Percentiles rank a stretch among this genome's conserved stretches.
These are phyloP conservation scores for Actinidia arguta DNA, from an alignment of 179 eudicot species.

Conservation along the genomic window DNA sequence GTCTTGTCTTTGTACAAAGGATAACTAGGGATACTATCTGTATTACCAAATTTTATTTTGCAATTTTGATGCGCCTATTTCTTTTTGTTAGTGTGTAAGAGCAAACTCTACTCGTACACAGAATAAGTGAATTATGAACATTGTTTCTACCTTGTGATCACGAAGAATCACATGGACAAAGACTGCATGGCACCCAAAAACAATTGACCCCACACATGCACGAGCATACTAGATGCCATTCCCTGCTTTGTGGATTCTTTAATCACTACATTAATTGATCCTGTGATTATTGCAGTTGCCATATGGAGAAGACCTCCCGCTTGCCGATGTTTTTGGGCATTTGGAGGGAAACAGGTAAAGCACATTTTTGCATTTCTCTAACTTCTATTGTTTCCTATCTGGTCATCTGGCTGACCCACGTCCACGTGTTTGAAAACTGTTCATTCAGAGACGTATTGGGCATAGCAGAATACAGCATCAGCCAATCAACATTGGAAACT, in stretches of 20 bases:
- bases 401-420: constrained; percentile 10
- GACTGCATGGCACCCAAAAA: neutral
- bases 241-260: neutral
- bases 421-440: constrained; percentile 2
- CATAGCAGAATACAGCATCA: constrained; percentile 92
- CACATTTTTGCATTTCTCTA: neutral
- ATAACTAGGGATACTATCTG: neutral
- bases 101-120: neutral
- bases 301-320: constrained; percentile 66
- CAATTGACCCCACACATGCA: no score
- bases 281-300: constrained; percentile 64
- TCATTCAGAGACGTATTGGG: constrained; percentile 64
- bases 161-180: neutral
- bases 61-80: neutral
- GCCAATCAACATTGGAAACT: constrained; percentile 98
- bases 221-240: no score
- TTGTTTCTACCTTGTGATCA: neutral
- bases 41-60: neutral
- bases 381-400: constrained; percentile 12
- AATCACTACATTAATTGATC: neutral
- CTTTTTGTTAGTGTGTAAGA: neutral
- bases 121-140: neutral
- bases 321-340: constrained; percentile 97
- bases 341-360: constrained; percentile 84
- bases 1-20: neutral